Percentiles rank a stretch among this genome's conserved stretches.
Conservation (phyloP, 208 protist genomes). For the Herpetomonas samuelpessoai region DNA sequence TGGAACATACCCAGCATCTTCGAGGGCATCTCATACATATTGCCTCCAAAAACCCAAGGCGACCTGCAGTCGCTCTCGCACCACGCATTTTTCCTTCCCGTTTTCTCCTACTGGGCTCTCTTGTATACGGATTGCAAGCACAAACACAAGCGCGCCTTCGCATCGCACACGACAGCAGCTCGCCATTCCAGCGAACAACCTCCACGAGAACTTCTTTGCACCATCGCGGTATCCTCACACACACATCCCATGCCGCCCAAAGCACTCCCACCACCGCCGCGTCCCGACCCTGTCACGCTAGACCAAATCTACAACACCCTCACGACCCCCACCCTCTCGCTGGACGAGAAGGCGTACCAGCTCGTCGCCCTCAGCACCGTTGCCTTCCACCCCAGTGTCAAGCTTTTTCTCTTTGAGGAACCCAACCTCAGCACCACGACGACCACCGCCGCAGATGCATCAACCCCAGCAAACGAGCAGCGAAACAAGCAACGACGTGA, state of each 20-base stretch:
- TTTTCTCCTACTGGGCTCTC: too few relatives aligned
- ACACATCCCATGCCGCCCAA: constrained; percentile 21
- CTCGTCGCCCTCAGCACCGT: constrained; percentile 77
- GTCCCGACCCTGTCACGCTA: constrained; percentile 77
- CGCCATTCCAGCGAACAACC: too few relatives aligned
- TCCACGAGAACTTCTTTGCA: too few relatives aligned
- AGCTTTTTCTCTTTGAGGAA: constrained; percentile 75
- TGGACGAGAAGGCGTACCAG: constrained; percentile 66
- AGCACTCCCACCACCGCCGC: constrained; percentile 54
- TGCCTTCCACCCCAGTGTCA: constrained; percentile 79
- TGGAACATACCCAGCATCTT: too few relatives aligned
- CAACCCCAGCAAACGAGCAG: constrained; percentile 12
- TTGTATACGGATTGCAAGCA: too few relatives aligned
- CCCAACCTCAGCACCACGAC: constrained; percentile 1
- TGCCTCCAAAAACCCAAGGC: too few relatives aligned
- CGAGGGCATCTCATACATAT: too few relatives aligned
- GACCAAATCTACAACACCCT: constrained; percentile 74
- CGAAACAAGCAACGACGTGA: constrained; percentile 33
- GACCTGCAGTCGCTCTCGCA: too few relatives aligned
- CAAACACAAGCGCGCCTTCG: too few relatives aligned
- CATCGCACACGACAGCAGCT: too few relatives aligned
- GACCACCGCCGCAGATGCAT: background rate
- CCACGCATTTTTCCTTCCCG: too few relatives aligned
- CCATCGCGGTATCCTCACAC: too few relatives aligned
- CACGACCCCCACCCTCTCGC: constrained; percentile 27